Evolutionary conservation across 176 grass and related monocot genomes (phyloP).

Genomic region (Echinochloa phyllopogon): DNA sequence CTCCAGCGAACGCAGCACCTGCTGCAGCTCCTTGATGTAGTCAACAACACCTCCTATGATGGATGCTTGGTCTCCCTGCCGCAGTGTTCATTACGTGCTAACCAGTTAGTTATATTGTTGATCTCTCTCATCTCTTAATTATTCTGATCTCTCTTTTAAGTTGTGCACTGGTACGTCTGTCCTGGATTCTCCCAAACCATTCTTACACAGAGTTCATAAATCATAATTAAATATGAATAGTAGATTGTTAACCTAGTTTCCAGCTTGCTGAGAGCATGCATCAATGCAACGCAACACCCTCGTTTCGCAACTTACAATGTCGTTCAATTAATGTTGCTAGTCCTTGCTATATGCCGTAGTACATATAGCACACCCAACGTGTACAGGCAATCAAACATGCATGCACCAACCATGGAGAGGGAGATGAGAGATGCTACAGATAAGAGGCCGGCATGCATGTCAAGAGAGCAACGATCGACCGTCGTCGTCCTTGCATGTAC

Average conservation of each 20-base stretch:
- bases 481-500: neutral
- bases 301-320: neutral
- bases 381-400: neutral
- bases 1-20: constrained; percentile 74
- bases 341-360: neutral
- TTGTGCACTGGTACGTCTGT: neutral
- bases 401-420: constrained; percentile 2
- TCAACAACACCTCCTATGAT: constrained; percentile 89
- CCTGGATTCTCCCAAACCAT: neutral
- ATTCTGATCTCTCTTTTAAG: neutral
- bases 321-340: neutral
- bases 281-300: neutral
- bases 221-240: neutral
- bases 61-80: constrained; percentile 77
- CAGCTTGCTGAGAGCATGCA: neutral
- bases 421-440: neutral
- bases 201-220: neutral
- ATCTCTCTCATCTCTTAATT: neutral
- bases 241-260: neutral
- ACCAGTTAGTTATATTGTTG: no score
- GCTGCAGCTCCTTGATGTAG: constrained; percentile 90
- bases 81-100: neutral
- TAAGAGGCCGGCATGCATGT: neutral
- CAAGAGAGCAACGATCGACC: neutral
- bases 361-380: neutral